Evolutionary conservation across 2,329 filamentous ascomycete species (phyloP).

Genomic region (Pyrenochaeta sp.): DNA sequence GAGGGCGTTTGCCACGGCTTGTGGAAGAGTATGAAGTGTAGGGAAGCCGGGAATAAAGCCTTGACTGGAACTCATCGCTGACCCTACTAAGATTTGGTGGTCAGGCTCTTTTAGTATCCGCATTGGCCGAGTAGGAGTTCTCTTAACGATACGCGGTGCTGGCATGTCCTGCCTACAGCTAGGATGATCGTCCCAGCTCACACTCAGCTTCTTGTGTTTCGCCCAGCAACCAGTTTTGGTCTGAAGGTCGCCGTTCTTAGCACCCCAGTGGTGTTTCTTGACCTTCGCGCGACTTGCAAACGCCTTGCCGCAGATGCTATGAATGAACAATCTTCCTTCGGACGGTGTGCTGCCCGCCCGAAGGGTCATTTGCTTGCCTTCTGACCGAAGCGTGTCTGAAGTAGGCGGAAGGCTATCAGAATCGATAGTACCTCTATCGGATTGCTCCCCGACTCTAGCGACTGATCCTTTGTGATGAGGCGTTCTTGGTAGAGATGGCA

Average conservation of each 20-base stretch:
- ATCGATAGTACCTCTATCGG: not conserved
- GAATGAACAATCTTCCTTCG: conserved; percentile 26
- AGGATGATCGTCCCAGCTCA: conserved; percentile 42
- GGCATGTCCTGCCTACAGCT: conserved; percentile 29
- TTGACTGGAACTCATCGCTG: conserved; percentile 17
- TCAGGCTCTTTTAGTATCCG: not conserved
- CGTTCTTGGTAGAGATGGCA: conserved; percentile 12
- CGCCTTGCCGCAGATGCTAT: conserved; percentile 39
- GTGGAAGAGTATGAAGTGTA: conserved; percentile 20
- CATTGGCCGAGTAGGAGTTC: not conserved
- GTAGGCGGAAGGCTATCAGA: not conserved
- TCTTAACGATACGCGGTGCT: not conserved
- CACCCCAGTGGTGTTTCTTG: conserved; percentile 48
- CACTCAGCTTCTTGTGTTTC: conserved; percentile 37
- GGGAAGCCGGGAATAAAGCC: conserved; percentile 18
- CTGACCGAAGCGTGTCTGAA: not conserved
- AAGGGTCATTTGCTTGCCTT: not conserved
- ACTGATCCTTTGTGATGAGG: not conserved
- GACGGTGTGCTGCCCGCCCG: not conserved
- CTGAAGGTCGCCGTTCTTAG: conserved; percentile 25
- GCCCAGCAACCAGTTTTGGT: conserved; percentile 45
- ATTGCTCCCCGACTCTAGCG: not conserved
- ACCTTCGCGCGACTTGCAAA: conserved; percentile 35
- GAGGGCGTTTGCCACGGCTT: conserved; percentile 12
- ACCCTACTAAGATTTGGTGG: conserved; percentile 11